Conservation (phyloP, 2,329 filamentous ascomycete species). For the Lasiodiplodia hormozganensis region DNA sequence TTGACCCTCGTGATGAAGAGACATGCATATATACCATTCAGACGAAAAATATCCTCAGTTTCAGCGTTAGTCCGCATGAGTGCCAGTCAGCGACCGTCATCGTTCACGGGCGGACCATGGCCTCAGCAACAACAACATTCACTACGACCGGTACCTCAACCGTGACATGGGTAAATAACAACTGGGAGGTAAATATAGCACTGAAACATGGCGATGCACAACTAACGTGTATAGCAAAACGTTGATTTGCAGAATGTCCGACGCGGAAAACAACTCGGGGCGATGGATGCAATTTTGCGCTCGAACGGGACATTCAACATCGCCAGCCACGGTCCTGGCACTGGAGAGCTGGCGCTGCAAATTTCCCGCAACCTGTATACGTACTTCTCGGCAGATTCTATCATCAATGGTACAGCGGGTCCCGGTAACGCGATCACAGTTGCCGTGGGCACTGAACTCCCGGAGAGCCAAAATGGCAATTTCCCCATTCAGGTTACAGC, state of each 20-base stretch:
- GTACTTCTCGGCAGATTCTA: slow-evolving; percentile 62
- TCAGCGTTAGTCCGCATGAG: slow-evolving; percentile 38
- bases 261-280: slow-evolving; percentile 58
- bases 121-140: slow-evolving; percentile 2
- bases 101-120: background rate
- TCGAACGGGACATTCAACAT: slow-evolving; percentile 56
- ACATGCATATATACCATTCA: slow-evolving; percentile 35
- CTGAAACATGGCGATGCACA: slow-evolving; percentile 27
- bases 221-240: background rate
- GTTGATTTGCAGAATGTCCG: slow-evolving; percentile 36
- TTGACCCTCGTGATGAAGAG: slow-evolving; percentile 21
- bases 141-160: background rate
- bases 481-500: slow-evolving; percentile 42
- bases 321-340: slow-evolving; percentile 40
- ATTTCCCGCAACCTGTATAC: slow-evolving; percentile 64
- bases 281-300: slow-evolving; percentile 61
- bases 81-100: slow-evolving; percentile 12
- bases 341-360: slow-evolving; percentile 55
- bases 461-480: slow-evolving; percentile 32
- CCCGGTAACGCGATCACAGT: slow-evolving; percentile 57
- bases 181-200: background rate
- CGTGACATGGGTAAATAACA: background rate
- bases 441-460: slow-evolving; percentile 39
- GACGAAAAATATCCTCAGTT: slow-evolving; percentile 43
- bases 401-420: slow-evolving; percentile 40